These are phyloP conservation scores for Beauveria rudraprayagi DNA, from an alignment of 2,329 filamentous ascomycete genomes.

Conservation along the genomic window DNA sequence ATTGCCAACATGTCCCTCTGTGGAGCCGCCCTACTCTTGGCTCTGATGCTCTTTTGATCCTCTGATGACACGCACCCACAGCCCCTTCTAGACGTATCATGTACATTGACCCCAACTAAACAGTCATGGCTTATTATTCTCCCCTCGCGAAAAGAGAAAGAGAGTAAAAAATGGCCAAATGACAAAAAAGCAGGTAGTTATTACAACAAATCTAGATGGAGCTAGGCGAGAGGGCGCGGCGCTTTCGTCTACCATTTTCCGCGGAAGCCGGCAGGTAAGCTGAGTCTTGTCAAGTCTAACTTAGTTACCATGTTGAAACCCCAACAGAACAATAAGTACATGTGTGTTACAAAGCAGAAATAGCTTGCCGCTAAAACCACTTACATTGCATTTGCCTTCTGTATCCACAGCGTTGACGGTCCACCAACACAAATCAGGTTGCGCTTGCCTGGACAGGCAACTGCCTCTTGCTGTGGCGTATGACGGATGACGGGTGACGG, in stretches of 20 bases:
- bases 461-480: background rate
- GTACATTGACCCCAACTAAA: background rate
- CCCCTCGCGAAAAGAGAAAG: background rate
- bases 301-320: background rate
- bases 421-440: background rate
- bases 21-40: too few species aligned
- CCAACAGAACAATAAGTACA: background rate
- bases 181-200: too few species aligned
- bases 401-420: background rate
- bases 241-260: background rate
- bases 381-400: background rate
- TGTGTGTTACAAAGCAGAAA: background rate
- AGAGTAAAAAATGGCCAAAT: background rate
- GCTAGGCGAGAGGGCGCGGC: background rate
- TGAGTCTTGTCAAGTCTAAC: background rate
- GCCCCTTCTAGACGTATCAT: too few species aligned
- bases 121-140: background rate
- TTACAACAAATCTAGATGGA: background rate
- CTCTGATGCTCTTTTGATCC: background rate
- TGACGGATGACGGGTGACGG: background rate
- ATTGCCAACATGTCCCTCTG: background rate
- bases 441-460: background rate
- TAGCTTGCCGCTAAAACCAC: background rate
- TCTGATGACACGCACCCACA: background rate
- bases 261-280: constrained; percentile 5